Conservation (phyloP, 805 yeast species). For the Metschnikowia colocasiae region DNA sequence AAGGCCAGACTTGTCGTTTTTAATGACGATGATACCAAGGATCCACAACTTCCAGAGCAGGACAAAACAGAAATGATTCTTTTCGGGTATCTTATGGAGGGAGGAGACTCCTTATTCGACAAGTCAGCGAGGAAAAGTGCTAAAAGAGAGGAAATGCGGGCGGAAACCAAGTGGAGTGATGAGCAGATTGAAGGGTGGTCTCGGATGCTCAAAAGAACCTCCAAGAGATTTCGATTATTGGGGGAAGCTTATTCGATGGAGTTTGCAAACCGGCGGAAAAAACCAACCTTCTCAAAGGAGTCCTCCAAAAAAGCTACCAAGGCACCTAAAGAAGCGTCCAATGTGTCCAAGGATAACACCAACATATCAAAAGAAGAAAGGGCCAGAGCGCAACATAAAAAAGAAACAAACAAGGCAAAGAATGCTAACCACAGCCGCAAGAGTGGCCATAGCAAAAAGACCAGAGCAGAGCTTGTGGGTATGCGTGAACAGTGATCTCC, state of each 20-base stretch:
- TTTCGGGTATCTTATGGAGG: slow-evolving; percentile 50
- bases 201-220: slow-evolving; percentile 63
- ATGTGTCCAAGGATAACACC: not conserved
- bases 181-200: slow-evolving; percentile 96
- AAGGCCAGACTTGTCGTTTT: slow-evolving; percentile 27
- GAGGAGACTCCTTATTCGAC: slow-evolving; percentile 42
- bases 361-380: not conserved
- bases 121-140: slow-evolving; percentile 49
- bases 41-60: slow-evolving; percentile 17
- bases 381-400: slow-evolving; percentile 21
- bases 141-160: slow-evolving; percentile 49
- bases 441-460: slow-evolving; percentile 55
- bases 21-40: slow-evolving; percentile 22
- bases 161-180: slow-evolving; percentile 67
- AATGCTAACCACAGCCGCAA: slow-evolving; percentile 66
- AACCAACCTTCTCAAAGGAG: slow-evolving; percentile 1
- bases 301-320: slow-evolving; percentile 13
- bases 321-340: not conserved
- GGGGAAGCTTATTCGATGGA: slow-evolving; percentile 51
- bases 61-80: slow-evolving; percentile 52
- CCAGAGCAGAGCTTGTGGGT: slow-evolving; percentile 27
- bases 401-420: slow-evolving; percentile 54
- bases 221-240: slow-evolving; percentile 54
- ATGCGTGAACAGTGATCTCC: slow-evolving; percentile 16
- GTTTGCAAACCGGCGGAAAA: slow-evolving; percentile 10